These are phyloP conservation scores for Acanthochlamys bracteata DNA, from an alignment of 106 monocot genomes.

Conservation along the genomic window DNA sequence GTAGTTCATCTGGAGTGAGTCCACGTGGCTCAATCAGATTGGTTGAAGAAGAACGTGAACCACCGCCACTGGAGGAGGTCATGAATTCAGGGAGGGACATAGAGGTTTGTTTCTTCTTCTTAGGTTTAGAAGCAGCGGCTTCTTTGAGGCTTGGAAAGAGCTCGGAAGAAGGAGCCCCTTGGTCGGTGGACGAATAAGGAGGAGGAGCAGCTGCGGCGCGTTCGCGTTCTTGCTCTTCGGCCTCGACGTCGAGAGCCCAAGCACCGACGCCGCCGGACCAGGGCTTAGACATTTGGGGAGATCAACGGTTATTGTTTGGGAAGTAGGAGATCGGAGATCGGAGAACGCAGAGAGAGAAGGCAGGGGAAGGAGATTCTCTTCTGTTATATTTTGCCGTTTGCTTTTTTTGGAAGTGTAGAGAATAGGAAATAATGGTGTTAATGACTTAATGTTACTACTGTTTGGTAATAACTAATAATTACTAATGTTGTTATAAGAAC, in stretches of 20 bases:
- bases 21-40: conserved; percentile 29
- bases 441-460: no score
- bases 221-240: conserved; percentile 58
- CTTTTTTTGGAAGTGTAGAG: no score
- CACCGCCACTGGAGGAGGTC: conserved; percentile 12
- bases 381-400: no score
- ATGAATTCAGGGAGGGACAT: conserved; percentile 60
- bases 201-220: conserved; percentile 8
- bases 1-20: conserved; percentile 53
- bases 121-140: conserved; percentile 42
- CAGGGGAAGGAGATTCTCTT: neutral
- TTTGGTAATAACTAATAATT: no score
- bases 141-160: conserved; percentile 82
- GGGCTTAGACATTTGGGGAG: conserved; percentile 44
- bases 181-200: neutral
- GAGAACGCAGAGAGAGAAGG: neutral
- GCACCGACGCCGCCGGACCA: conserved; percentile 67
- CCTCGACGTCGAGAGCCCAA: conserved; percentile 96
- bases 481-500: no score
- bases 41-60: neutral
- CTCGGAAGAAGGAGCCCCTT: neutral
- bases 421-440: no score
- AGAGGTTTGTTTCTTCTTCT: conserved; percentile 73
- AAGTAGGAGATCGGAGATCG: neutral
- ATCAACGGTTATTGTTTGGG: conserved; percentile 11